phyloP scores from a whole-genome alignment of 768 basidiomycete species.

The Tephrocybe sp. region DNA sequence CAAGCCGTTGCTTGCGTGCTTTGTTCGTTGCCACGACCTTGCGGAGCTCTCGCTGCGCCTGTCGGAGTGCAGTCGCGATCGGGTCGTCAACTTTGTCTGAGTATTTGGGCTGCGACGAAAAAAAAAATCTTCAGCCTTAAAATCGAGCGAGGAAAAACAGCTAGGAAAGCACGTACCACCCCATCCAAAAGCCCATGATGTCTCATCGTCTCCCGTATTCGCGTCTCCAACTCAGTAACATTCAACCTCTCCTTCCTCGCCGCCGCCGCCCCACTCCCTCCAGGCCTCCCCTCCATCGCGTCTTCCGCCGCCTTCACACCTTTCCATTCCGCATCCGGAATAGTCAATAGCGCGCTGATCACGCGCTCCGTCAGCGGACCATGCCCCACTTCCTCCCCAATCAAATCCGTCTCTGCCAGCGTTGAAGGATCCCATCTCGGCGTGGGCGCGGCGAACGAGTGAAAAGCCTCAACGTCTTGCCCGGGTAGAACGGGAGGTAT shows the following conservation, averaged over 20 bases:
- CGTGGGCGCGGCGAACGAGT: conserved; percentile 44
- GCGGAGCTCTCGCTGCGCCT: conserved; percentile 81
- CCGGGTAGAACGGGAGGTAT: conserved; percentile 24
- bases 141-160: neutral
- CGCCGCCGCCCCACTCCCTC: conserved; percentile 75
- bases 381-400: conserved; percentile 75
- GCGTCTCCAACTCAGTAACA: conserved; percentile 74
- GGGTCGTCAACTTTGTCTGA: conserved; percentile 87
- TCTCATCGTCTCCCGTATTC: conserved; percentile 73
- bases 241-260: conserved; percentile 73
- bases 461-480: conserved; percentile 29
- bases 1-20: conserved; percentile 70
- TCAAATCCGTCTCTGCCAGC: conserved; percentile 65
- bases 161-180: conserved; percentile 49
- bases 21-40: conserved; percentile 81
- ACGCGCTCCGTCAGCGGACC: conserved; percentile 87
- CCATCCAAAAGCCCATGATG: conserved; percentile 69
- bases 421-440: conserved; percentile 86
- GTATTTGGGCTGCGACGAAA: conserved; percentile 59
- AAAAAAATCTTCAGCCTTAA: neutral
- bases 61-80: conserved; percentile 84
- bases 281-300: conserved; percentile 80
- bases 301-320: conserved; percentile 83
- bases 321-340: conserved; percentile 67
- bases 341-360: conserved; percentile 69